phyloP scores from a whole-genome alignment of 495 filamentous ascomycete species.

The Astrocystis sublimbata region DNA sequence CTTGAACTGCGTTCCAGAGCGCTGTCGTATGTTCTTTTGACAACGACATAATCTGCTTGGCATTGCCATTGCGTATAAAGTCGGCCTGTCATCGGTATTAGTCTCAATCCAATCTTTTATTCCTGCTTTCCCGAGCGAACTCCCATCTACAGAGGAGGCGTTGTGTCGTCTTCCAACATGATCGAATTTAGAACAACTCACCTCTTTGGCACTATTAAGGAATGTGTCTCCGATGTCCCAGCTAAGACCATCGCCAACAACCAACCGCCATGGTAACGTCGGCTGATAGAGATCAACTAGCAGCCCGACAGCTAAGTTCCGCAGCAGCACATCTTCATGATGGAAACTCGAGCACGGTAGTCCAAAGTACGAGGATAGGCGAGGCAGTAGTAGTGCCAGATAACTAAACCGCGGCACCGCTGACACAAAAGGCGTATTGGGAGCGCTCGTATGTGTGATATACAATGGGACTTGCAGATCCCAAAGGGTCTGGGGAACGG shows the following conservation, averaged over 20 bases:
- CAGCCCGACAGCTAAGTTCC: slow-evolving; percentile 81
- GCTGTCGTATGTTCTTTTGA: slow-evolving; percentile 83
- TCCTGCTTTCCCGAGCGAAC: neutral
- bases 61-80: slow-evolving; percentile 86
- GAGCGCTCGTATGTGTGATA: slow-evolving; percentile 48
- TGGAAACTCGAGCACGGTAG: slow-evolving; percentile 73
- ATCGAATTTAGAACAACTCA: slow-evolving; percentile 21
- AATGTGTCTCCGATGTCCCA: slow-evolving; percentile 86
- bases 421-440: slow-evolving; percentile 50
- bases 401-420: slow-evolving; percentile 69
- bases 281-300: slow-evolving; percentile 78
- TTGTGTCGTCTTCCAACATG: neutral
- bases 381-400: slow-evolving; percentile 74
- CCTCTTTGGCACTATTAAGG: slow-evolving; percentile 91
- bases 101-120: neutral
- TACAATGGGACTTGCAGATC: slow-evolving; percentile 50
- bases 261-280: slow-evolving; percentile 74
- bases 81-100: slow-evolving; percentile 60
- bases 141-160: neutral
- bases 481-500: slow-evolving; percentile 50
- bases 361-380: slow-evolving; percentile 74
- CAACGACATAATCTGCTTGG: slow-evolving; percentile 89
- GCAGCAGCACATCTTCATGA: slow-evolving; percentile 70
- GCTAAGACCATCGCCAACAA: slow-evolving; percentile 57
- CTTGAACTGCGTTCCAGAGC: slow-evolving; percentile 82